Evolutionary conservation across 2,329 filamentous ascomycete genomes (phyloP).

Genomic region (Neonectria magnoliae): DNA sequence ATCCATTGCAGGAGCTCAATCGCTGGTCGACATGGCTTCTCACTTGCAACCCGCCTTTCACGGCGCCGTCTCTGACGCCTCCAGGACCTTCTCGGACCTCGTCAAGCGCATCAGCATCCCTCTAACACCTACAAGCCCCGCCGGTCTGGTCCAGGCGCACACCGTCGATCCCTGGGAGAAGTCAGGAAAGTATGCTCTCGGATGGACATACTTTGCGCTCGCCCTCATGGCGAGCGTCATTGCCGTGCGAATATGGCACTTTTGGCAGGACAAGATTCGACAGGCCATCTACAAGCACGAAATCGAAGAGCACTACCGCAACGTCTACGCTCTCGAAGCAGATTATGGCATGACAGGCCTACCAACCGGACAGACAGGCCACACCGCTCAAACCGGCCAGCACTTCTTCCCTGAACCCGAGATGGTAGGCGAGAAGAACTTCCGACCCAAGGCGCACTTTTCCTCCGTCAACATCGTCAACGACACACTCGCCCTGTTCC

Average conservation of each 20-base stretch:
- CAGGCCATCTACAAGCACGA: slow-evolving; percentile 89
- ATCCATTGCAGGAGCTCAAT: slow-evolving; percentile 33
- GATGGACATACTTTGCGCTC: slow-evolving; percentile 89
- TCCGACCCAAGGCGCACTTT: slow-evolving; percentile 75
- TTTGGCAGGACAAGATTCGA: slow-evolving; percentile 92
- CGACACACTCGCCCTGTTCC: slow-evolving; percentile 81
- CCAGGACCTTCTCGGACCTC: slow-evolving; percentile 51
- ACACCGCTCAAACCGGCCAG: slow-evolving; percentile 63
- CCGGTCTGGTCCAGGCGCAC: slow-evolving; percentile 70
- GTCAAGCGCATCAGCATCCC: slow-evolving; percentile 69
- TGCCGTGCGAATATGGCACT: slow-evolving; percentile 81
- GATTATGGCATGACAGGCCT: slow-evolving; percentile 57
- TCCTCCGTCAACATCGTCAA: slow-evolving; percentile 80
- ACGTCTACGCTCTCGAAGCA: slow-evolving; percentile 62
- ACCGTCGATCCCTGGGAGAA: slow-evolving; percentile 81
- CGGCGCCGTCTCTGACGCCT: slow-evolving; percentile 46
- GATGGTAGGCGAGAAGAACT: slow-evolving; percentile 62
- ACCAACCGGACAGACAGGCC: slow-evolving; percentile 61
- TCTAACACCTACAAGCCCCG: slow-evolving; percentile 66
- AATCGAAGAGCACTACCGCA: slow-evolving; percentile 71
- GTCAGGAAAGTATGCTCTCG: slow-evolving; percentile 85
- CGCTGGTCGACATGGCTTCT: slow-evolving; percentile 55
- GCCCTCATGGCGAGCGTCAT: slow-evolving; percentile 75
- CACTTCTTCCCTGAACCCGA: slow-evolving; percentile 80
- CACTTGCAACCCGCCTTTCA: slow-evolving; percentile 46